A percentile compares a stretch with the other conserved stretches of the same genome.
Evolutionary conservation across 75 land plant genomes (phyloP).

Genomic region (Chamaecyparis obtusa): DNA sequence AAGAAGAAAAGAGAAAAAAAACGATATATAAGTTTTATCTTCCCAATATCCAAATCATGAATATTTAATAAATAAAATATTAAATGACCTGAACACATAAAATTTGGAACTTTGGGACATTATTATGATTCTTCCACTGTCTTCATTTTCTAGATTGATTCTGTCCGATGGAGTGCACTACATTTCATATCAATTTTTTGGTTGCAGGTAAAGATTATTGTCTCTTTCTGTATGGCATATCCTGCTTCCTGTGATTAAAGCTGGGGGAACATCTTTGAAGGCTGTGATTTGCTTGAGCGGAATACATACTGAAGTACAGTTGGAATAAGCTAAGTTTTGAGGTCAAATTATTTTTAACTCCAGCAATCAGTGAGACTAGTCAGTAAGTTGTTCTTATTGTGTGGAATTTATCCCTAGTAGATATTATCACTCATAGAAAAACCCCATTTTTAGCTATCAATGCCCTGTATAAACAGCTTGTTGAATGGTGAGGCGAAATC

Average conservation of each 20-base stretch:
- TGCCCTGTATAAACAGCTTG: not conserved
- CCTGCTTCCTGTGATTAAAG: not conserved
- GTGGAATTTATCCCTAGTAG: not conserved
- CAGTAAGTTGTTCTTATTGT: not conserved
- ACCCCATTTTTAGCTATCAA: not conserved
- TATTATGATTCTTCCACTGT: not conserved
- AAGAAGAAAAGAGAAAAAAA: not conserved
- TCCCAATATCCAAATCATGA: not conserved
- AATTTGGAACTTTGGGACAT: not conserved
- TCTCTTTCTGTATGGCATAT: not conserved
- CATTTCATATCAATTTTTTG: not conserved
- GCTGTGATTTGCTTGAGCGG: not conserved
- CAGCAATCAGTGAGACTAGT: not conserved
- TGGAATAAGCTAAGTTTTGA: not conserved
- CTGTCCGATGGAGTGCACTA: not conserved
- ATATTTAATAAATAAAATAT: not conserved
- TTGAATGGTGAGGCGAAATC: not conserved
- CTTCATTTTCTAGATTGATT: not conserved
- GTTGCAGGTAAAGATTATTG: not conserved
- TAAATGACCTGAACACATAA: not conserved
- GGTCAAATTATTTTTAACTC: not conserved
- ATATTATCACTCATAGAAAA: not conserved
- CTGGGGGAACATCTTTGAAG: not conserved
- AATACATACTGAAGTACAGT: not conserved
- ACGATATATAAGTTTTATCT: not conserved